Evolutionary conservation across 805 yeast genomes (phyloP).

Genomic region (Barnettozyma salicaria): DNA sequence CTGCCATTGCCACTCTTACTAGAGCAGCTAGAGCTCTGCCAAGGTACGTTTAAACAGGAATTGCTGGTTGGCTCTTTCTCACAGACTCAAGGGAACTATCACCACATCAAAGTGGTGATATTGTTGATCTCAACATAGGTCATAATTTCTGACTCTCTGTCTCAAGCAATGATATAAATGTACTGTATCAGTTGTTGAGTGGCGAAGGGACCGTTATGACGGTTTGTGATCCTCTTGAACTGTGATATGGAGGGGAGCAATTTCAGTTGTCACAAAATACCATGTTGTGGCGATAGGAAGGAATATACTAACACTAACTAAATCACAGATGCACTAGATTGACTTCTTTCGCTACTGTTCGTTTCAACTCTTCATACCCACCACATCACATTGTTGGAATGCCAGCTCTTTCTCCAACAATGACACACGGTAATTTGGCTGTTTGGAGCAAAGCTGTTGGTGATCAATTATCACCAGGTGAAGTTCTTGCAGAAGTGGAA

Average conservation of each 20-base stretch:
- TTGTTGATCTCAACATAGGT: too few relatives aligned
- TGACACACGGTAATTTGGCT: slow-evolving; percentile 93
- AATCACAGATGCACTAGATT: slow-evolving; percentile 21
- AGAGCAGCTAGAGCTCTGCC: slow-evolving; percentile 17
- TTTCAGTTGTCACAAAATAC: not conserved
- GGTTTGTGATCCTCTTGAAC: too few relatives aligned
- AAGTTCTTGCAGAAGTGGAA: slow-evolving; percentile 92
- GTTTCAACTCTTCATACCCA: slow-evolving; percentile 46
- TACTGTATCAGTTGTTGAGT: too few relatives aligned
- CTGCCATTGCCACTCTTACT: slow-evolving; percentile 18
- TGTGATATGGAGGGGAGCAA: not conserved
- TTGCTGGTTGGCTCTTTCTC: too few relatives aligned
- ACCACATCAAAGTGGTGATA: too few relatives aligned
- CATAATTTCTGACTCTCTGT: too few relatives aligned
- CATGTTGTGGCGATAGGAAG: too few relatives aligned
- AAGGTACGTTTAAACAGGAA: slow-evolving; percentile 11
- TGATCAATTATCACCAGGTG: slow-evolving; percentile 86
- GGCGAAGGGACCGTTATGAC: too few relatives aligned
- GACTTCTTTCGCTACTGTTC: slow-evolving; percentile 16
- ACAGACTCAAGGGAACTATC: too few relatives aligned
- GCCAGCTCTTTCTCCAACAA: slow-evolving; percentile 99
- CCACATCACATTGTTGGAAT: slow-evolving; percentile 83
- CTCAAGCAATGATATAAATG: too few relatives aligned
- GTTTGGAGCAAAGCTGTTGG: slow-evolving; percentile 89
- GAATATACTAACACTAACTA: slow-evolving; percentile 10